Percentiles rank a stretch among this genome's conserved stretches.
These are phyloP conservation scores for Cutaneotrichosporon mucoides DNA, from an alignment of 1,284 basidiomycete species.

Conservation along the genomic window DNA sequence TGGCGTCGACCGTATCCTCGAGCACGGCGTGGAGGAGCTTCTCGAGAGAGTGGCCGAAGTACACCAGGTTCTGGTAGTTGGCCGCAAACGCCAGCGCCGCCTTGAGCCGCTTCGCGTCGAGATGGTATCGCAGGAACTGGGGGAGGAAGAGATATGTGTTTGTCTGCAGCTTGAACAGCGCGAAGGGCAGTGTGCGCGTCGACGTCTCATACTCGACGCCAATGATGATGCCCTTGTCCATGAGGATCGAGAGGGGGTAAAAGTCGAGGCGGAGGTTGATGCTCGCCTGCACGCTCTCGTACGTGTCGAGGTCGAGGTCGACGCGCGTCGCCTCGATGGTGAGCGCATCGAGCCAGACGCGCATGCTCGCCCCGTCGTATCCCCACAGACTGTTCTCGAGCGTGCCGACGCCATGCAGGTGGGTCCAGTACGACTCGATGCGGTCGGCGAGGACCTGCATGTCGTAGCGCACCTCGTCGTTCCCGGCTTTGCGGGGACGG, in stretches of 20 bases:
- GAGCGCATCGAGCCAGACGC: conserved; percentile 93
- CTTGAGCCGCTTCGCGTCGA: conserved; percentile 64
- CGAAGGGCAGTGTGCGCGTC: conserved; percentile 76
- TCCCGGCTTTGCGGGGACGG: conserved; percentile 74
- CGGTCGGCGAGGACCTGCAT: conserved; percentile 94
- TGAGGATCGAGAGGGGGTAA: conserved; percentile 91
- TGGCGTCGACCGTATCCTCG: conserved; percentile 70
- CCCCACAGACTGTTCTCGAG: conserved; percentile 97
- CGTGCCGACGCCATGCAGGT: conserved; percentile 83
- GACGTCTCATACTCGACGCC: conserved; percentile 87
- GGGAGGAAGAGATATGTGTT: conserved; percentile 95
- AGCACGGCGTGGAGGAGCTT: conserved; percentile 89
- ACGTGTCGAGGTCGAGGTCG: conserved; percentile 51
- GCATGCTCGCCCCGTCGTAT: conserved; percentile 83
- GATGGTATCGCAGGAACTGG: conserved; percentile 79
- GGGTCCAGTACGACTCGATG: conserved; percentile 98
- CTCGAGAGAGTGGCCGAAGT: conserved; percentile 90
- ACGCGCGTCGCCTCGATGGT: conserved; percentile 67
- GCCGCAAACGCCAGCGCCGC: conserved; percentile 82
- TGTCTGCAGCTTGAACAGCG: conserved; percentile 86
- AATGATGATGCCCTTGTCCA: conserved; percentile 98
- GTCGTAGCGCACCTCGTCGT: conserved; percentile 85
- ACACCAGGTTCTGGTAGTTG: conserved; percentile 82
- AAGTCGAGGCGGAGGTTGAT: conserved; percentile 87
- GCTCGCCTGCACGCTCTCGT: conserved; percentile 79